Percentiles rank a stretch among this genome's conserved stretches.
phyloP scores from a whole-genome alignment of 306 rosid genomes.

The Vigna unguiculata region DNA sequence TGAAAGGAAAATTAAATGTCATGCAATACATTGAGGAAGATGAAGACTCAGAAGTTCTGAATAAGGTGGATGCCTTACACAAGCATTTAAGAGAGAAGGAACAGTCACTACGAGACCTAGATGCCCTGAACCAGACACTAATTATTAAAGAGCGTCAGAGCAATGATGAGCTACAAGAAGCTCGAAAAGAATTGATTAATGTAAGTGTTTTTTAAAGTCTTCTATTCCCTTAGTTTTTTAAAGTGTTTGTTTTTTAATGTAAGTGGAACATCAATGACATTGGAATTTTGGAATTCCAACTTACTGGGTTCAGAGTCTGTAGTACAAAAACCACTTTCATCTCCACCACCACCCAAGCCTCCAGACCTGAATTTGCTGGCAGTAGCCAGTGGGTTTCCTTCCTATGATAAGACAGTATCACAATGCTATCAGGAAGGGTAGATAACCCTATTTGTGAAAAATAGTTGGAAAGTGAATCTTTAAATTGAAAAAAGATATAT shows the following conservation, averaged over 20 bases:
- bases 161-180: slow-evolving; percentile 95
- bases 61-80: slow-evolving; percentile 69
- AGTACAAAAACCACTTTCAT: too few relatives aligned
- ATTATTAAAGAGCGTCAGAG: slow-evolving; percentile 84
- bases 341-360: too few relatives aligned
- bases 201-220: slow-evolving; percentile 55
- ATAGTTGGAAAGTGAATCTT: neutral
- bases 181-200: slow-evolving; percentile 79
- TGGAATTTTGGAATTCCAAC: too few relatives aligned
- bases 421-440: too few relatives aligned
- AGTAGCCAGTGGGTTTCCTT: too few relatives aligned
- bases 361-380: too few relatives aligned
- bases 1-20: slow-evolving; percentile 79
- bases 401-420: too few relatives aligned
- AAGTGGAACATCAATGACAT: too few relatives aligned
- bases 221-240: neutral
- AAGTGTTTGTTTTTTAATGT: too few relatives aligned
- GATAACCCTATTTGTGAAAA: neutral
- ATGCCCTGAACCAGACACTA: slow-evolving; percentile 75
- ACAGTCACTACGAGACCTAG: slow-evolving; percentile 69
- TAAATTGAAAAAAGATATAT: neutral
- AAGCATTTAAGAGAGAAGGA: slow-evolving; percentile 83
- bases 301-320: too few relatives aligned
- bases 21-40: slow-evolving; percentile 84
- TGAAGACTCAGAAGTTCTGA: slow-evolving; percentile 79